Evolutionary conservation across 2,329 filamentous ascomycete species (phyloP).

Genomic region (Penicillium sp.): DNA sequence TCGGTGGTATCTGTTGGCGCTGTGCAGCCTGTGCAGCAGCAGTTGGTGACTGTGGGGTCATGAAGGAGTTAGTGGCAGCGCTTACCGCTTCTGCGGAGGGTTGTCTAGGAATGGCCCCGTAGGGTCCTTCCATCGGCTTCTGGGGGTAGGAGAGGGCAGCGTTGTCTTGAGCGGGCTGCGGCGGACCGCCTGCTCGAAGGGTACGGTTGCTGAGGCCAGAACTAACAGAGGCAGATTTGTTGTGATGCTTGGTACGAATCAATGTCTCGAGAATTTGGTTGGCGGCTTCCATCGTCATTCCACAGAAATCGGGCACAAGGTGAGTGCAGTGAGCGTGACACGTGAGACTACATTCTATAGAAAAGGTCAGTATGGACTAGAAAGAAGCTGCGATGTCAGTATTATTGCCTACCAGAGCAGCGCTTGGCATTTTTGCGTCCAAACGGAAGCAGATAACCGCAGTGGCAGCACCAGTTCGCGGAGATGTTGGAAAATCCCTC

Average conservation of each 20-base stretch:
- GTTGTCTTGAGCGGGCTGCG: conserved; percentile 41
- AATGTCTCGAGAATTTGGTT: conserved; percentile 91
- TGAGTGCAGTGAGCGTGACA: conserved; percentile 90
- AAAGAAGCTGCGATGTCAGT: not conserved
- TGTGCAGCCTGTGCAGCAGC: conserved; percentile 24
- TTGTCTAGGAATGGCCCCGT: conserved; percentile 36
- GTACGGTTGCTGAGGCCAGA: conserved; percentile 63
- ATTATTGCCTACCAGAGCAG: conserved; percentile 65
- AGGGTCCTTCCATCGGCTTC: conserved; percentile 38
- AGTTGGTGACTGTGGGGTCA: conserved; percentile 47
- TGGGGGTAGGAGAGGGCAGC: conserved; percentile 34
- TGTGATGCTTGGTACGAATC: conserved; percentile 72
- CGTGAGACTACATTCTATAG: conserved; percentile 79
- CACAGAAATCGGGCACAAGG: conserved; percentile 96
- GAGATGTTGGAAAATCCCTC: conserved; percentile 95
- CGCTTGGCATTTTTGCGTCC: conserved; percentile 93
- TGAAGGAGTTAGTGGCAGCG: conserved; percentile 43
- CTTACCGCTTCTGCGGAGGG: conserved; percentile 42
- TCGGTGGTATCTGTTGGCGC: conserved; percentile 47
- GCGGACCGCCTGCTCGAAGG: conserved; percentile 55
- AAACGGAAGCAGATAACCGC: conserved; percentile 90
- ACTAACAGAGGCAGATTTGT: conserved; percentile 51
- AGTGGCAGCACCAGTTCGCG: conserved; percentile 99
- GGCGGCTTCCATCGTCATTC: conserved; percentile 97
- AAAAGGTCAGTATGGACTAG: conserved; percentile 10